Percentiles rank a stretch among this genome's conserved stretches.
Evolutionary conservation across 2,329 filamentous ascomycete species (phyloP).

Genomic region (Fusarium chuoi): DNA sequence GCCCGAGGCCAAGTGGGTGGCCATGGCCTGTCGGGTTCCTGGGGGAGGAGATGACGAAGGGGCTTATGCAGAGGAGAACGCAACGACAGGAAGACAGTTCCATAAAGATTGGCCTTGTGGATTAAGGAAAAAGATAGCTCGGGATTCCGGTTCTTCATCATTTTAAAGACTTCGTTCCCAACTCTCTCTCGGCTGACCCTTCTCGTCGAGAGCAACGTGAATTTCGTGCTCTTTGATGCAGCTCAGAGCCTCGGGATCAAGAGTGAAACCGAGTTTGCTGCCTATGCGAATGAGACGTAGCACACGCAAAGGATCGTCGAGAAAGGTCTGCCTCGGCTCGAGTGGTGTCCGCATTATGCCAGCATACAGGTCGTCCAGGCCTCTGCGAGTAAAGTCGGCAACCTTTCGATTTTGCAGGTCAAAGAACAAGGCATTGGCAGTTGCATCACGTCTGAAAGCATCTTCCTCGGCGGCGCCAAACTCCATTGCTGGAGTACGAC

Average conservation of each 20-base stretch:
- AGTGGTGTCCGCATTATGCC: conserved; percentile 6
- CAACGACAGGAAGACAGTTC: background rate
- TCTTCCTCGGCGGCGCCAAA: background rate
- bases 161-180: background rate
- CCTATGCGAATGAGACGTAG: background rate
- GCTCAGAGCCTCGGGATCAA: background rate
- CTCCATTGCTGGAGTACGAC: background rate
- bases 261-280: background rate
- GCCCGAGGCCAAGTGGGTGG: background rate
- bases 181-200: background rate
- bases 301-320: conserved; percentile 1
- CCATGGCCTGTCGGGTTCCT: background rate
- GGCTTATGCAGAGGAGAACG: background rate
- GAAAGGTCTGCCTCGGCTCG: background rate
- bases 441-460: background rate
- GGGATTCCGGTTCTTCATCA: background rate
- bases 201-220: background rate
- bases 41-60: background rate
- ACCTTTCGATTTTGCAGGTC: background rate
- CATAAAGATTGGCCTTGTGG: background rate
- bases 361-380: background rate
- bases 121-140: background rate
- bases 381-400: background rate
- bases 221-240: background rate
- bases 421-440: background rate